Percentiles rank a stretch among this genome's conserved stretches.
Evolutionary conservation across 441 rosid genomes (phyloP).

Genomic region (Cnidoscolus chayamansa): DNA sequence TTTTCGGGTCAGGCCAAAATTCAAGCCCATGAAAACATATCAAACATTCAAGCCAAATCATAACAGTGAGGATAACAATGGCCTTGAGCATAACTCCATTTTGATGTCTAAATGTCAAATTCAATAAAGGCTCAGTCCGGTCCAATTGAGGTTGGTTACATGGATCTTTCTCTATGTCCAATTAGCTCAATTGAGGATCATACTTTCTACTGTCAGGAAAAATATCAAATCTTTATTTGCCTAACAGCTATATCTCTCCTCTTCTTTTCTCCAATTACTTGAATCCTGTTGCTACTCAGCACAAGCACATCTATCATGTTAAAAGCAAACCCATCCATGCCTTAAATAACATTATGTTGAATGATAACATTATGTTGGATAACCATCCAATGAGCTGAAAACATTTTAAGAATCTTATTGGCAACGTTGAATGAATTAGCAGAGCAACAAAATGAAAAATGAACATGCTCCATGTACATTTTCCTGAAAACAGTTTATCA

Average conservation of each 20-base stretch:
- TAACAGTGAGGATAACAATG: not conserved
- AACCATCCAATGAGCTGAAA: not conserved
- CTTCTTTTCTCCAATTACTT: too few relatives aligned
- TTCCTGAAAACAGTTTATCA: slow-evolving; percentile 13
- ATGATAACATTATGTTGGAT: not conserved
- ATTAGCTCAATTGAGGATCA: not conserved
- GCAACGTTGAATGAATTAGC: not conserved
- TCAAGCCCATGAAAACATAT: too few relatives aligned
- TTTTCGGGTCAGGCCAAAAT: too few relatives aligned
- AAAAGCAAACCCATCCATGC: not conserved
- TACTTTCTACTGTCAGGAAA: not conserved
- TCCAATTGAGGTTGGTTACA: not conserved
- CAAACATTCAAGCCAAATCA: too few relatives aligned
- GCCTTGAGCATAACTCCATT: not conserved
- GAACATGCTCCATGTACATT: slow-evolving; percentile 14
- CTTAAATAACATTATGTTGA: not conserved
- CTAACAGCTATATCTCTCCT: not conserved
- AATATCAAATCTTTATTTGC: not conserved
- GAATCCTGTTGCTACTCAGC: not conserved
- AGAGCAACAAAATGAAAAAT: slow-evolving; percentile 8
- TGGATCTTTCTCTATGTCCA: slow-evolving; percentile 2
- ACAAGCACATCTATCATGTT: not conserved
- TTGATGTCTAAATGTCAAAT: not conserved
- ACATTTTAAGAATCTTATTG: not conserved
- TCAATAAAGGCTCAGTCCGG: not conserved